phyloP scores from a whole-genome alignment of 139 green algal species.

The Asterochloris sp. region DNA sequence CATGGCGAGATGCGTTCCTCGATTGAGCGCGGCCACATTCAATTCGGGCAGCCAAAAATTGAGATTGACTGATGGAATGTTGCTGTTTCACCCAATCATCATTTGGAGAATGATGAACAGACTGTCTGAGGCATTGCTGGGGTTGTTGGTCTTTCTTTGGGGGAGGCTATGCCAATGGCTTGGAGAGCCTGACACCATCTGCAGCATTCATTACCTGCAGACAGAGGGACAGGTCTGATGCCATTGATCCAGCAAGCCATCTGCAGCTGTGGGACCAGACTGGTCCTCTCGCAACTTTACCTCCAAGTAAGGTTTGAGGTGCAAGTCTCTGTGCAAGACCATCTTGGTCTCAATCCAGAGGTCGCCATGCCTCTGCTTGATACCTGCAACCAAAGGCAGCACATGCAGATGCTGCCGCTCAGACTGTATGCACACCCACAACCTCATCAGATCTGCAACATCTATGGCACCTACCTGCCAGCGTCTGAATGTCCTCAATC shows the following conservation, averaged over 20 bases:
- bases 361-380: constrained; percentile 3
- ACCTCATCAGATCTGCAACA: background rate
- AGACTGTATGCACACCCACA: background rate
- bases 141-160: no score
- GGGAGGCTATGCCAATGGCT: no score
- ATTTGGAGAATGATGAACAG: no score
- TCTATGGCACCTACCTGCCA: background rate
- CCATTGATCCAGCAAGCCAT: background rate
- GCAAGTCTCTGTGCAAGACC: background rate
- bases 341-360: constrained; percentile 16
- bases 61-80: no score
- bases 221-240: background rate
- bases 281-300: background rate
- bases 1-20: no score
- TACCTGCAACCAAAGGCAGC: background rate
- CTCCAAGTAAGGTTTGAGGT: constrained; percentile 2
- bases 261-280: background rate
- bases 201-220: constrained; percentile 12
- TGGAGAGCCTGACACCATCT: background rate
- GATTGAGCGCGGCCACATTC: no score
- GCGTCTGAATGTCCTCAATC: constrained; percentile 40
- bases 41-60: no score
- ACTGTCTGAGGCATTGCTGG: no score
- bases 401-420: background rate
- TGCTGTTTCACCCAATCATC: no score